A percentile compares a stretch with the other conserved stretches of the same genome.
phyloP scores from a whole-genome alignment of 768 basidiomycete species.

The Psilocybe cubensis region DNA sequence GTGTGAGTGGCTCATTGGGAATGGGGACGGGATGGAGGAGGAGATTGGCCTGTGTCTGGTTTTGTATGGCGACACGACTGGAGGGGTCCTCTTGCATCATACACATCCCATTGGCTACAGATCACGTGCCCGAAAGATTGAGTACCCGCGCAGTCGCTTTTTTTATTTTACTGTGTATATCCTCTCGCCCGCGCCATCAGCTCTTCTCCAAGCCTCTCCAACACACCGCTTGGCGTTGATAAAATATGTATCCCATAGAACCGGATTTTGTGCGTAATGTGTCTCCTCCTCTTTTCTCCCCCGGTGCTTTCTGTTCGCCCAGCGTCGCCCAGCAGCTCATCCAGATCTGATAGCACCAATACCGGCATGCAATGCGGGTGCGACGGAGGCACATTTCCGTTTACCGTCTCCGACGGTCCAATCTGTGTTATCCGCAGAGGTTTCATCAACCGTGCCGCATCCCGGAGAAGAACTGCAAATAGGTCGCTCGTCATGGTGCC shows the following conservation, averaged over 20 bases:
- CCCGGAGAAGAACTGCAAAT: slow-evolving; percentile 58
- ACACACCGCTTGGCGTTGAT: slow-evolving; percentile 45
- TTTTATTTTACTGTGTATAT: slow-evolving; percentile 6
- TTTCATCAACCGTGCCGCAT: slow-evolving; percentile 55
- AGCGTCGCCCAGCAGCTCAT: slow-evolving; percentile 38
- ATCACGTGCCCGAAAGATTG: slow-evolving; percentile 21
- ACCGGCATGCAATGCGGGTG: slow-evolving; percentile 46
- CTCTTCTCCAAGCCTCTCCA: slow-evolving; percentile 44
- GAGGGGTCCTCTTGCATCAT: slow-evolving; percentile 31
- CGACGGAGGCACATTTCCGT: slow-evolving; percentile 26
- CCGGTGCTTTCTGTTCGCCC: background rate
- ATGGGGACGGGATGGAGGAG: slow-evolving; percentile 15
- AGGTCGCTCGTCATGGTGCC: slow-evolving; percentile 40
- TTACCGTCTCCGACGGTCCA: slow-evolving; percentile 12
- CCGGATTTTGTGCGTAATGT: slow-evolving; percentile 60
- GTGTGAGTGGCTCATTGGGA: slow-evolving; percentile 11
- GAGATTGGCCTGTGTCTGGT: slow-evolving; percentile 13
- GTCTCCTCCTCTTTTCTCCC: slow-evolving; percentile 25
- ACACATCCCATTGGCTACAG: slow-evolving; percentile 8
- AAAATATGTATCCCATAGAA: slow-evolving; percentile 72
- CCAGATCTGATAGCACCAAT: slow-evolving; percentile 60
- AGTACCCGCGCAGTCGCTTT: slow-evolving; percentile 34
- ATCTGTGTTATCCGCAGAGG: slow-evolving; percentile 43
- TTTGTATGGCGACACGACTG: slow-evolving; percentile 29
- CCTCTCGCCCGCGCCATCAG: slow-evolving; percentile 18